Conservation (phyloP, 768 basidiomycete genomes). For the Naematelia aurantialba region DNA sequence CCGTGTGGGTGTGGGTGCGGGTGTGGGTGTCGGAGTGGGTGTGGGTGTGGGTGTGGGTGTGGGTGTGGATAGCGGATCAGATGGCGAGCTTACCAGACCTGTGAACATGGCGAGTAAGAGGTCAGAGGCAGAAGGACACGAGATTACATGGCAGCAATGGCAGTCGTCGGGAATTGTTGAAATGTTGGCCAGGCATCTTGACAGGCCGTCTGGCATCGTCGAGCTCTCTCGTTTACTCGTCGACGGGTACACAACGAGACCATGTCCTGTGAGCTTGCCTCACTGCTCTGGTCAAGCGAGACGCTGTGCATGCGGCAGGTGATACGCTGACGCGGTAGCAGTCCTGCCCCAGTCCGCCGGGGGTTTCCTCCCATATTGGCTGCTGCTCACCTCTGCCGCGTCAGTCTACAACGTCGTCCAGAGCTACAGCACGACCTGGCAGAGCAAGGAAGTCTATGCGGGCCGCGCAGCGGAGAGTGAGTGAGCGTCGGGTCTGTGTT, state of each 20-base stretch:
- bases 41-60: background rate
- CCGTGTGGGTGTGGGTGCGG: background rate
- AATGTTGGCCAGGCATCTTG: no score
- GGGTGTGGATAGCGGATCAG: background rate
- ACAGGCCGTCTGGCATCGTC: no score
- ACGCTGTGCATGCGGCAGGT: no score
- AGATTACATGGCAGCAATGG: no score
- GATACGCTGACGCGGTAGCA: no score
- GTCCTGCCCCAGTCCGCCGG: background rate
- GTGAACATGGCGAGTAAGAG: constrained; percentile 17
- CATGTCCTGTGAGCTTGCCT: background rate
- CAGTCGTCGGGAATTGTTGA: no score
- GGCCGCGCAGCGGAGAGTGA: constrained; percentile 52
- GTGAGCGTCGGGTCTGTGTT: constrained; percentile 11
- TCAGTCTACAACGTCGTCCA: constrained; percentile 81
- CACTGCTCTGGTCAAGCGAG: no score
- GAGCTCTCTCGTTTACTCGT: no score
- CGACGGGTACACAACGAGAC: no score
- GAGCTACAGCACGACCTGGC: constrained; percentile 70
- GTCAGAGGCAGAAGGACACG: no score
- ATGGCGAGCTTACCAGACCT: constrained; percentile 17
- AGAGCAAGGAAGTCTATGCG: constrained; percentile 74
- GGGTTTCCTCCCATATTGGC: constrained; percentile 82
- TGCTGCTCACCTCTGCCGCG: constrained; percentile 70
- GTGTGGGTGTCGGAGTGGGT: background rate